These are phyloP conservation scores for Pleurotus citrinopileatus DNA, from an alignment of 768 basidiomycete genomes.

Conservation along the genomic window DNA sequence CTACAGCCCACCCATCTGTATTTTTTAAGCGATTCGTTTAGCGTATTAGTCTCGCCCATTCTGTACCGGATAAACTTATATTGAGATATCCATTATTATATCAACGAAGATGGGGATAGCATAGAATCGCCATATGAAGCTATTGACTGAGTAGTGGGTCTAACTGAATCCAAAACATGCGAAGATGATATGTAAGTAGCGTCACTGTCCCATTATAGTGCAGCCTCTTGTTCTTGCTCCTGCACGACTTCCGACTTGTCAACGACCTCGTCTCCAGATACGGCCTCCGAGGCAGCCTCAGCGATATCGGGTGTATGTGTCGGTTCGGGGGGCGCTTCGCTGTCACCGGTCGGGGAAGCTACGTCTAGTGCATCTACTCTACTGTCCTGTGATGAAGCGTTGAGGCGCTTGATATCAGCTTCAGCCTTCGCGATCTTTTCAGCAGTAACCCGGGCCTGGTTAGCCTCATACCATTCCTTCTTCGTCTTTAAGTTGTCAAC, in stretches of 20 bases:
- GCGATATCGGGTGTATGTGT: slow-evolving; percentile 36
- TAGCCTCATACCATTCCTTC: slow-evolving; percentile 93
- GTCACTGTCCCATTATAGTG: slow-evolving; percentile 17
- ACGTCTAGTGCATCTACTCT: slow-evolving; percentile 28
- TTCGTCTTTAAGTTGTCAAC: slow-evolving; percentile 91
- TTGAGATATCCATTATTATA: slow-evolving; percentile 10
- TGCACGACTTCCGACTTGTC: slow-evolving; percentile 41
- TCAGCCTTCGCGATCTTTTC: slow-evolving; percentile 83
- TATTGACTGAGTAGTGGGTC: slow-evolving; percentile 14
- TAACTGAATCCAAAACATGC: slow-evolving; percentile 10
- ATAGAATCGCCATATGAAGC: not conserved
- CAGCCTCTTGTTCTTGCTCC: slow-evolving; percentile 23
- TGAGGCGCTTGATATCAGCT: slow-evolving; percentile 65
- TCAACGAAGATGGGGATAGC: not conserved
- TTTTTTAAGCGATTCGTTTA: slow-evolving; percentile 7
- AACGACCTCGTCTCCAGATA: slow-evolving; percentile 35
- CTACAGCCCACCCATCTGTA: slow-evolving; percentile 3
- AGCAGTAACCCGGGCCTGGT: slow-evolving; percentile 76
- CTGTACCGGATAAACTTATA: slow-evolving; percentile 11
- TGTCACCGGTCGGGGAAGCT: slow-evolving; percentile 35
- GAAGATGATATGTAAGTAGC: slow-evolving; percentile 20
- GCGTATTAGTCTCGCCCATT: slow-evolving; percentile 4
- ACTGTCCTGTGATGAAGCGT: slow-evolving; percentile 35
- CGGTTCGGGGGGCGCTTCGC: slow-evolving; percentile 43
- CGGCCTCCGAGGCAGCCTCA: slow-evolving; percentile 25